Evolutionary conservation across 768 basidiomycete species (phyloP).

Genomic region (Dendrothele bispora): DNA sequence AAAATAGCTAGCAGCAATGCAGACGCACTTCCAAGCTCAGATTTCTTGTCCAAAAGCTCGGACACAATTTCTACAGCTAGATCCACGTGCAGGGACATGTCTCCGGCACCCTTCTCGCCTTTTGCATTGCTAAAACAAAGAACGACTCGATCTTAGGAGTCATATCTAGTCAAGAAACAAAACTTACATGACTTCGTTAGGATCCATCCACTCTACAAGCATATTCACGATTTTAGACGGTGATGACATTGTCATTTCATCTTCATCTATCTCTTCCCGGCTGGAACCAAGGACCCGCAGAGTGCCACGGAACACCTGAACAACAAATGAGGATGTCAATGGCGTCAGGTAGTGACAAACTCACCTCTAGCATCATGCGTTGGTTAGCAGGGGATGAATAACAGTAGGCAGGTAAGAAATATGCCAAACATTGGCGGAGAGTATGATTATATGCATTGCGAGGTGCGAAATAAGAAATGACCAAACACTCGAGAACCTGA

Average conservation of each 20-base stretch:
- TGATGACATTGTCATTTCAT: slow-evolving; percentile 57
- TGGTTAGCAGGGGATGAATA: slow-evolving; percentile 80
- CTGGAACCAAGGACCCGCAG: slow-evolving; percentile 50
- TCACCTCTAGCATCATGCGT: slow-evolving; percentile 63
- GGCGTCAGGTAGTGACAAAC: slow-evolving; percentile 16
- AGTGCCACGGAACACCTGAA: slow-evolving; percentile 55
- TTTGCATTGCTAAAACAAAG: not conserved
- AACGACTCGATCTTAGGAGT: not conserved
- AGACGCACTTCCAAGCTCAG: slow-evolving; percentile 52
- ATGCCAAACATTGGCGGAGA: slow-evolving; percentile 81
- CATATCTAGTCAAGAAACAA: slow-evolving; percentile 7
- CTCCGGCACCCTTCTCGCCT: slow-evolving; percentile 40
- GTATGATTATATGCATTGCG: slow-evolving; percentile 80
- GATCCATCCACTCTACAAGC: slow-evolving; percentile 79
- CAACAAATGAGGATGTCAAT: not conserved
- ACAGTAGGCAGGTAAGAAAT: slow-evolving; percentile 86
- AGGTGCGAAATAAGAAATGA: slow-evolving; percentile 71
- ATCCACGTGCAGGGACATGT: slow-evolving; percentile 47
- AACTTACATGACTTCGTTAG: slow-evolving; percentile 47
- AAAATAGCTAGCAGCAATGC: not conserved
- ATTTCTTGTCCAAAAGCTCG: slow-evolving; percentile 41
- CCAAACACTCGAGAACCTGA: slow-evolving; percentile 36
- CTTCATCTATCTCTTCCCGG: slow-evolving; percentile 47
- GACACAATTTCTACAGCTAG: slow-evolving; percentile 52
- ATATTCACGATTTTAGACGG: slow-evolving; percentile 58